Evolutionary conservation across 805 yeast genomes (phyloP).

Genomic region (Diddensiella santjacobensis): DNA sequence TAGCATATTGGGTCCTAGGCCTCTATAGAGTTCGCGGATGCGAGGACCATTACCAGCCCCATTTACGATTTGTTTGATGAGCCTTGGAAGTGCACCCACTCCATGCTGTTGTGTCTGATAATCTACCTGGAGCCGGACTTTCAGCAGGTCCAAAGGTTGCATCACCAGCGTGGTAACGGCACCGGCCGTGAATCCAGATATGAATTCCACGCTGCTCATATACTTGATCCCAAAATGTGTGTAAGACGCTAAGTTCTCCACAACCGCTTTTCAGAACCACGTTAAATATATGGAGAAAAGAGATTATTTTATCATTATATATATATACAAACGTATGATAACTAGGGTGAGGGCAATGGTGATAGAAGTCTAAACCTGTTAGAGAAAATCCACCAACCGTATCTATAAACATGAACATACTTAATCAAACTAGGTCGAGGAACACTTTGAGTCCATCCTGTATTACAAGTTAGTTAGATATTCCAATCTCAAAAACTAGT

Average conservation of each 20-base stretch:
- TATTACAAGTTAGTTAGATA: no score
- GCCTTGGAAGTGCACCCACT: slow-evolving; percentile 2
- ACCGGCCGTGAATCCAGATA: slow-evolving; percentile 81
- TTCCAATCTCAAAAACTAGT: no score
- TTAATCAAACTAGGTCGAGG: slow-evolving; percentile 78
- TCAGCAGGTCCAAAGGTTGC: slow-evolving; percentile 87
- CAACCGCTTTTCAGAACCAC: no score
- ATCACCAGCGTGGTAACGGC: slow-evolving; percentile 70
- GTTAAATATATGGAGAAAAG: no score
- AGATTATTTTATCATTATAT: no score
- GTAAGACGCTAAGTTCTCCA: no score
- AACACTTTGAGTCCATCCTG: slow-evolving; percentile 69
- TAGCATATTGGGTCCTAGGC: slow-evolving; percentile 69
- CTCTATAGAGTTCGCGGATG: slow-evolving; percentile 55
- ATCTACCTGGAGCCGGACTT: slow-evolving; percentile 74
- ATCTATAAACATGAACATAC: slow-evolving; percentile 25
- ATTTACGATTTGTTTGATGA: slow-evolving; percentile 8
- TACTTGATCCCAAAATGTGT: no score
- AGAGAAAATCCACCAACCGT: no score
- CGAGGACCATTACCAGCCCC: slow-evolving; percentile 6
- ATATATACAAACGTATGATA: neutral
- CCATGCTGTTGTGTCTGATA: neutral
- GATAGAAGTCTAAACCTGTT: slow-evolving; percentile 62
- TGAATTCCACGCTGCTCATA: slow-evolving; percentile 35
- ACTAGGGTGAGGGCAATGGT: slow-evolving; percentile 72